Evolutionary conservation across 495 filamentous ascomycete species (phyloP).

Genomic region (Neurospora sp.): DNA sequence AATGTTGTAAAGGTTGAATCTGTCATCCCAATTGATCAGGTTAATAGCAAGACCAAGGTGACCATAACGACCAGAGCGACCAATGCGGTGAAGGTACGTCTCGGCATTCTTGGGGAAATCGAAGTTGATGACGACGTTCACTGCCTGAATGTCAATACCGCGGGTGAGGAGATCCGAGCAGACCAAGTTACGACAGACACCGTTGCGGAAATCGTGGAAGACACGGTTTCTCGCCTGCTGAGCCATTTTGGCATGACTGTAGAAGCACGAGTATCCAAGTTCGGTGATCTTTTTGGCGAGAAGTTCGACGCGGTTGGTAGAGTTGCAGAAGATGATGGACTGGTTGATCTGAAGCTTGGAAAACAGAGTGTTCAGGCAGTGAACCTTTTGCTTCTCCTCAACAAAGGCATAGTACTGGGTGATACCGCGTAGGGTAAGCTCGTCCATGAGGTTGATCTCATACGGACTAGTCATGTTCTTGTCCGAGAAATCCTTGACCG

Average conservation of each 20-base stretch:
- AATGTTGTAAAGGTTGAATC: conserved; percentile 98
- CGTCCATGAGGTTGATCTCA: conserved; percentile 99
- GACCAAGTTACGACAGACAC: conserved; percentile 93
- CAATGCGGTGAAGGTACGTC: conserved; percentile 97
- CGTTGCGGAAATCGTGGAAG: conserved; percentile 98
- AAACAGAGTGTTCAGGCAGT: conserved; percentile 97
- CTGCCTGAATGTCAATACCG: conserved; percentile 98
- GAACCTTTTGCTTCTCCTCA: conserved; percentile 98
- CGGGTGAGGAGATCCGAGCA: conserved; percentile 96
- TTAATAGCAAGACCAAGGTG: conserved; percentile 98
- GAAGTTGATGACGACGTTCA: conserved; percentile 99
- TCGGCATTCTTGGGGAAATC: conserved; percentile 99
- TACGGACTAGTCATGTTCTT: conserved; percentile 94
- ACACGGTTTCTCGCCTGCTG: conserved; percentile 95
- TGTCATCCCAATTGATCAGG: conserved; percentile 97
- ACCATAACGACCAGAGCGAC: conserved; percentile 92
- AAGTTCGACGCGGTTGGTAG: conserved; percentile 93
- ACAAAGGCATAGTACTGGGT: conserved; percentile 99
- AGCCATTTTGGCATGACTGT: conserved; percentile 98
- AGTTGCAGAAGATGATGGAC: conserved; percentile 99
- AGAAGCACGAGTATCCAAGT: conserved; percentile 98
- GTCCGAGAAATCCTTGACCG: conserved; percentile 95
- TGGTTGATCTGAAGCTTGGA: conserved; percentile 99
- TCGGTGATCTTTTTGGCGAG: conserved; percentile 99
- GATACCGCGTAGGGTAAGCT: conserved; percentile 93